Percentiles rank a stretch among this genome's conserved stretches.
These are phyloP conservation scores for Tylopilus sp. DNA, from an alignment of 768 basidiomycete genomes.

Conservation along the genomic window DNA sequence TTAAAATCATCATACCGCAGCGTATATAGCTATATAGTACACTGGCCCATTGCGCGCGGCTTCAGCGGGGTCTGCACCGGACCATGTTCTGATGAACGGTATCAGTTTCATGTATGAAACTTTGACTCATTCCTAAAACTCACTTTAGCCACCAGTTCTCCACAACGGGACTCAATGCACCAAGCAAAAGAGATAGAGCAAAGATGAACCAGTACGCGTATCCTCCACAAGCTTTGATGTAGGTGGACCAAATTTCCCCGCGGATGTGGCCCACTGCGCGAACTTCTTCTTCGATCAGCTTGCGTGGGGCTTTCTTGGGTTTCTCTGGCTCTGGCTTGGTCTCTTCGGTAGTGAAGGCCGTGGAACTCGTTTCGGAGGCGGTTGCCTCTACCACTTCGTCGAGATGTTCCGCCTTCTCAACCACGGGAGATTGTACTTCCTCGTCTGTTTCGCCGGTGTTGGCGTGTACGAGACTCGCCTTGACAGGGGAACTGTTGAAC, in stretches of 20 bases:
- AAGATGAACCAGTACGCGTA: constrained; percentile 58
- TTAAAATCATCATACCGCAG: constrained; percentile 45
- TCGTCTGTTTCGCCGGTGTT: constrained; percentile 37
- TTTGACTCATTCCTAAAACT: constrained; percentile 2
- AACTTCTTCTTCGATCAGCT: constrained; percentile 81
- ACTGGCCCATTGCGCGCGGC: constrained; percentile 40
- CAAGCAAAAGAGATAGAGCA: constrained; percentile 46
- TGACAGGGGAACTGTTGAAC: constrained; percentile 66
- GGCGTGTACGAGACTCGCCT: constrained; percentile 65
- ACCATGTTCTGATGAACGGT: constrained; percentile 47
- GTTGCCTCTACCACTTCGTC: constrained; percentile 18
- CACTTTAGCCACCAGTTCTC: constrained; percentile 73
- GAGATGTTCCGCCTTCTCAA: constrained; percentile 1
- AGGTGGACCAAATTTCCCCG: constrained; percentile 61
- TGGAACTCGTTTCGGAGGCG: constrained; percentile 42
- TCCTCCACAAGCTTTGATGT: constrained; percentile 50
- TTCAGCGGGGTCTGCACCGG: constrained; percentile 42
- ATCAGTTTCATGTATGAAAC: constrained; percentile 24
- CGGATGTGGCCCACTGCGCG: constrained; percentile 72
- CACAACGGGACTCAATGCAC: constrained; percentile 60
- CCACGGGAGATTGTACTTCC: constrained; percentile 29
- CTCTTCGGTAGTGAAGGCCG: constrained; percentile 36
- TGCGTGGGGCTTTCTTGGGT: constrained; percentile 66
- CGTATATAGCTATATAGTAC: constrained; percentile 59
- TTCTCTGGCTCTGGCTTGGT: constrained; percentile 32